Evolutionary conservation across 208 protist species (phyloP).

Genomic region (Leishmania arabica): DNA sequence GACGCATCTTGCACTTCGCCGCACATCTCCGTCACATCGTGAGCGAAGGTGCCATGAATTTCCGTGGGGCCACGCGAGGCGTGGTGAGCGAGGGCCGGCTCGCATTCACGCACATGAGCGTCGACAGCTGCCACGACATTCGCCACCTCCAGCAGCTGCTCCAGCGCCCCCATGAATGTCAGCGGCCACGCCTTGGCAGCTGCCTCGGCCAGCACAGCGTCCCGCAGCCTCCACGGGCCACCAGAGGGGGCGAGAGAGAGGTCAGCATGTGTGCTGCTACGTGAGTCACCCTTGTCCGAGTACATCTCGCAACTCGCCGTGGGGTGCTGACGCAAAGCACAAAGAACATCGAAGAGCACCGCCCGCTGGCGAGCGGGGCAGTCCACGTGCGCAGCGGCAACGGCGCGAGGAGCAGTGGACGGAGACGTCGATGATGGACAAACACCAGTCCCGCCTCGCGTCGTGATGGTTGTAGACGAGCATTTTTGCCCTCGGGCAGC

Average conservation of each 20-base stretch:
- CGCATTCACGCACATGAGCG: not conserved
- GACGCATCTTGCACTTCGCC: conserved; percentile 9
- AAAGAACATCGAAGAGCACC: conserved; percentile 69
- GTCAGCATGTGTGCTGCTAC: not conserved
- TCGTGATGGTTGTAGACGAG: not conserved
- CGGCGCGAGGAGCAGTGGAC: not conserved
- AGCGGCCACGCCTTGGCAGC: conserved; percentile 11
- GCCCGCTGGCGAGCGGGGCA: conserved; percentile 18
- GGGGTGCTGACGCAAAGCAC: conserved; percentile 50
- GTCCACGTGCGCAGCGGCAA: not conserved
- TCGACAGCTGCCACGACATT: conserved; percentile 39
- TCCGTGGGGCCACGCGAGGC: not conserved
- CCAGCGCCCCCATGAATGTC: conserved; percentile 20
- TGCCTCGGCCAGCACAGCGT: conserved; percentile 19
- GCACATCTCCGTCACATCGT: not conserved
- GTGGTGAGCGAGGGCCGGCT: not conserved
- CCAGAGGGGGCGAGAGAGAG: not conserved
- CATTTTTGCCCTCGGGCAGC: not conserved
- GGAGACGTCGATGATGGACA: not conserved
- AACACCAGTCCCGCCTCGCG: not conserved
- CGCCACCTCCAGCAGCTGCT: conserved; percentile 38
- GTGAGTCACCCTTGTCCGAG: not conserved
- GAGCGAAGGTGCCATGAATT: not conserved
- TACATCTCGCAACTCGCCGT: conserved; percentile 39
- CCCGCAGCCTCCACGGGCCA: conserved; percentile 24